phyloP scores from a whole-genome alignment of 352 stramenopile genomes.

The Nothophytophthora sp. region DNA sequence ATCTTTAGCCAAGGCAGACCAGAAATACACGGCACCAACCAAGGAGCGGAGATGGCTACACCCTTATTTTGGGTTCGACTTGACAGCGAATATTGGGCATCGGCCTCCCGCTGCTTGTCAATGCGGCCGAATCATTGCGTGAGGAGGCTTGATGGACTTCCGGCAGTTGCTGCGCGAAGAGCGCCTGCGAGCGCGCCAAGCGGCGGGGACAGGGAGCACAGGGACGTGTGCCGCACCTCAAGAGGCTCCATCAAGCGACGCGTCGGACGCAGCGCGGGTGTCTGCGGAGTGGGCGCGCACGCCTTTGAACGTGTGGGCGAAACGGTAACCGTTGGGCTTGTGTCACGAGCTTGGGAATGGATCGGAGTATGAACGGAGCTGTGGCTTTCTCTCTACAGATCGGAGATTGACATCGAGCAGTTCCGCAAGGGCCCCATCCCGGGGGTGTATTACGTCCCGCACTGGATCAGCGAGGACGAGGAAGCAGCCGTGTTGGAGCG shows the following conservation, averaged over 20 bases:
- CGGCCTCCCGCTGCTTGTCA: too few species aligned
- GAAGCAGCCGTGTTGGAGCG: conserved; percentile 56
- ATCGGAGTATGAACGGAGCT: too few species aligned
- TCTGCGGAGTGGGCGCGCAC: conserved; percentile 5
- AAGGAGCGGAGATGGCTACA: conserved; percentile 5
- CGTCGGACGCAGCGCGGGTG: background rate
- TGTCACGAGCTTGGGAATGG: too few species aligned
- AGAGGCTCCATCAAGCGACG: background rate
- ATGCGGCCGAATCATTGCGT: too few species aligned
- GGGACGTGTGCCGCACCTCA: background rate
- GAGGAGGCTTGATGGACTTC: conserved; percentile 76
- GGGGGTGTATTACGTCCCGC: conserved; percentile 57
- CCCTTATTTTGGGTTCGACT: background rate
- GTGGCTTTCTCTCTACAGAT: conserved; percentile 8
- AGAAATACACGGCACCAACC: background rate
- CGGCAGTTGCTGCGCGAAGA: conserved; percentile 51
- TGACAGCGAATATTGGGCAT: too few species aligned
- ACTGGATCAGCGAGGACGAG: conserved; percentile 64
- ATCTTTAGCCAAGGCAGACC: conserved; percentile 14
- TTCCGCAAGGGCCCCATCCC: conserved; percentile 40
- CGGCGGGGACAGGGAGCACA: background rate
- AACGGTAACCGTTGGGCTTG: too few species aligned
- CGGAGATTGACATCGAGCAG: conserved; percentile 28
- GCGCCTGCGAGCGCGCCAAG: conserved; percentile 36
- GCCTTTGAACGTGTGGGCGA: conserved; percentile 27